Percentiles rank a stretch among this genome's conserved stretches.
Conservation (phyloP, 2,329 filamentous ascomycete species). For the Talaromyces islandicus region DNA sequence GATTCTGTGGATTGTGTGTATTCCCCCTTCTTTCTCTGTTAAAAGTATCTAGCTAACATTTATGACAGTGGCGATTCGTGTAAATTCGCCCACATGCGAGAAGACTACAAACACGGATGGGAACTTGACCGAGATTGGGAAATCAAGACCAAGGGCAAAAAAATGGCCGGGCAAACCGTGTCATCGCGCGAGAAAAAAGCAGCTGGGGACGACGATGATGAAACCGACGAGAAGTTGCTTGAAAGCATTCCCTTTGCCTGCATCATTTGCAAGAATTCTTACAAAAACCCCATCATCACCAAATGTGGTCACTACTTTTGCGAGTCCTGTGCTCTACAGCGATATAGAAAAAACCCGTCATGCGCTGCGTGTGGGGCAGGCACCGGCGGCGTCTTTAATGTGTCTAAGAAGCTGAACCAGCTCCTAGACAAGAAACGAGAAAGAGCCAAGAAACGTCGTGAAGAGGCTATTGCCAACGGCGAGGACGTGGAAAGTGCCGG, state of each 20-base stretch:
- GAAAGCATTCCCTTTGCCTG: slow-evolving; percentile 86
- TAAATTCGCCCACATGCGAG: slow-evolving; percentile 60
- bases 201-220: slow-evolving; percentile 46
- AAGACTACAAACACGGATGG: slow-evolving; percentile 80
- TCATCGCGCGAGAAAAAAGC: slow-evolving; percentile 39
- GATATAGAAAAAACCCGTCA: slow-evolving; percentile 79
- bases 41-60: slow-evolving; percentile 49
- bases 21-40: slow-evolving; percentile 29
- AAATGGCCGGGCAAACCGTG: slow-evolving; percentile 41
- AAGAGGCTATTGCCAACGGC: slow-evolving; percentile 48
- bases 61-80: slow-evolving; percentile 61
- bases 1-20: slow-evolving; percentile 49
- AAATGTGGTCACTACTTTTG: slow-evolving; percentile 97
- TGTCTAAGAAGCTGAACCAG: slow-evolving; percentile 74
- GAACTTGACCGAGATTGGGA: slow-evolving; percentile 95
- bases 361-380: slow-evolving; percentile 82
- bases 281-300: slow-evolving; percentile 75
- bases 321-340: slow-evolving; percentile 76
- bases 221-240: slow-evolving; percentile 62
- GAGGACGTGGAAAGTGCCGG: slow-evolving; percentile 47
- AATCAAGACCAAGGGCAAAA: slow-evolving; percentile 59
- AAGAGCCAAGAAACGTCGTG: slow-evolving; percentile 48
- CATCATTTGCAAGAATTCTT: slow-evolving; percentile 74
- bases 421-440: slow-evolving; percentile 66
- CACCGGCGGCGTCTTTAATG: slow-evolving; percentile 85